Base-by-base conservation (phyloP, 805 yeast species). In the Sungouiozyma intestinalis region DNA sequence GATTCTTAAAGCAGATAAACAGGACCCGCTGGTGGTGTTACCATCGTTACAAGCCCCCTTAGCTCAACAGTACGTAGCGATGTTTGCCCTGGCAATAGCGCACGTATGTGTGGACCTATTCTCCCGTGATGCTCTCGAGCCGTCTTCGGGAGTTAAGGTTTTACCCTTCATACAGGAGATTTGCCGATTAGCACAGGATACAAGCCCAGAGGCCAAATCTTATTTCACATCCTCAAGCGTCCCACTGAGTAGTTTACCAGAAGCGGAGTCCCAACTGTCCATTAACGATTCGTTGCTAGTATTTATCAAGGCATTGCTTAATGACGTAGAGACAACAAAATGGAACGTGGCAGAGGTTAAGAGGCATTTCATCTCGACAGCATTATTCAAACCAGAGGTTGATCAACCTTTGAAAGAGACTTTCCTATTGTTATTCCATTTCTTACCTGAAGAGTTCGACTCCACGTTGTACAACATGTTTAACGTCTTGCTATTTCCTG, bases 391-490 rank as follows among this genome's bases (percentile, higher is more conserved):
- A 33, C 59, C 59, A 1, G 36, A 51, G 8, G 37, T 33, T 9
- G 43, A 46, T 14, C 29, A 32, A 11, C 50, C 51, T 5, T 41
- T 50, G 3, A 40, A 47, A 14, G 55, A 54, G 33, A 56, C 62
- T 2, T 43, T 44, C 29, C 45, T 60, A n/a, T 44, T 60, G 2
- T 43, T 58, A 18, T 50, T 61, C 34, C 63, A 60, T 40, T 61
- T 61, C 40, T 45, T 55, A 44, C 62, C 63, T 1, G 65, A 61
- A 29, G 64, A 61, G 38, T 61, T 57, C 39, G 59, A 59, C 16
- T 33, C 54, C 3, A 58, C 53, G 37, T 43, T 61, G 4, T 60
- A 60, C 40, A 51, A 53, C 32, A 61, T 61, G 65, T 61, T 61
- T 35, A 60, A 61, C 36, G 52, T 47, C 2, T 47, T 61, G 31